Percentiles rank a stretch among this genome's conserved stretches.
Evolutionary conservation across 2,329 filamentous ascomycete genomes (phyloP).

Genomic region (Fusarium torreyae): DNA sequence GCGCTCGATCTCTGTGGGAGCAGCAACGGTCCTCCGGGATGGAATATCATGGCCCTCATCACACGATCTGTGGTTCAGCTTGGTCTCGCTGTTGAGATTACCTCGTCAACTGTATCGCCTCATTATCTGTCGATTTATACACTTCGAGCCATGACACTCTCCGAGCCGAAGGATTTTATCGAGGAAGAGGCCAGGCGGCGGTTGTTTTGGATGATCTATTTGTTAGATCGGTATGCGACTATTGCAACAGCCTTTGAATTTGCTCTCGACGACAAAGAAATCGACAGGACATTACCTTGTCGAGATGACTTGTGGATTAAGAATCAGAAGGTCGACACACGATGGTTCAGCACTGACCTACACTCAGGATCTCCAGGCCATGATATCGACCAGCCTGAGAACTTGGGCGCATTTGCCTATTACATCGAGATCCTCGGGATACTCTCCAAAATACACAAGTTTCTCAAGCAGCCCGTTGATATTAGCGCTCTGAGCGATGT

Average conservation of each 20-base stretch:
- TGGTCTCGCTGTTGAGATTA: conserved; percentile 86
- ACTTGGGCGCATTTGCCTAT: conserved; percentile 89
- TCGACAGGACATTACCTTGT: conserved; percentile 88
- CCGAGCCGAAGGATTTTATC: conserved; percentile 87
- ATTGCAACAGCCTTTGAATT: conserved; percentile 95
- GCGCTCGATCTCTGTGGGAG: conserved; percentile 87
- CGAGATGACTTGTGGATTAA: conserved; percentile 88
- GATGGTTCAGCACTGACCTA: conserved; percentile 78
- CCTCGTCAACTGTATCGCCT: conserved; percentile 83
- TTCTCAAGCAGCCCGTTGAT: conserved; percentile 90
- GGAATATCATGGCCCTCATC: conserved; percentile 92
- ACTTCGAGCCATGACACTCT: conserved; percentile 85
- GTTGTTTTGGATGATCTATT: conserved; percentile 94
- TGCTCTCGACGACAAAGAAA: conserved; percentile 88
- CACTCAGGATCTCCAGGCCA: conserved; percentile 68
- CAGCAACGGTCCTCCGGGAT: conserved; percentile 91
- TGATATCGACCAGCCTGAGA: conserved; percentile 79
- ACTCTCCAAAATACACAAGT: conserved; percentile 88
- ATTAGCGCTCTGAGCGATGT: conserved; percentile 88
- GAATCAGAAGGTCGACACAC: conserved; percentile 86
- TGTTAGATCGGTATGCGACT: conserved; percentile 91
- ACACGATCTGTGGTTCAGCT: conserved; percentile 91
- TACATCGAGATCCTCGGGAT: conserved; percentile 93
- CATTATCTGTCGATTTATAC: conserved; percentile 91
- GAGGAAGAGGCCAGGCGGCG: conserved; percentile 89